Conservation (phyloP, 1,139 yeast species). For the Diutina sp. region DNA sequence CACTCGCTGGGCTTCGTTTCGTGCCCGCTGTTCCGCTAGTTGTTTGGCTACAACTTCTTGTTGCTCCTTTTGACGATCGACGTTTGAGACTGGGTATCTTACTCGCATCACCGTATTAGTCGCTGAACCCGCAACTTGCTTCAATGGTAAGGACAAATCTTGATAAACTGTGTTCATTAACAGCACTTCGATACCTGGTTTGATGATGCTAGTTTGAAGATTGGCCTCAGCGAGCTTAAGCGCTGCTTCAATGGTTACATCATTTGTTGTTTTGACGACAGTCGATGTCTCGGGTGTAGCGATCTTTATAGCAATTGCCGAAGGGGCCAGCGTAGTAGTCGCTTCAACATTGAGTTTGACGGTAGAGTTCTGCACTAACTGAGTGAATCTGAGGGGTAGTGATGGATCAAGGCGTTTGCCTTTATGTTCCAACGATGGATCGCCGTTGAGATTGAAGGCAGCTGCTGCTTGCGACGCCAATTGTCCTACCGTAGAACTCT, state of each 20-base stretch:
- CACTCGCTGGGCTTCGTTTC: neutral
- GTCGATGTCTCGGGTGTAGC: neutral
- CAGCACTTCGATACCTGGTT: neutral
- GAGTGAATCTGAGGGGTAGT: neutral
- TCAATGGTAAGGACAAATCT: neutral
- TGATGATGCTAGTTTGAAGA: neutral
- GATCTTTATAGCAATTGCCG: neutral
- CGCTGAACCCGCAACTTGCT: neutral
- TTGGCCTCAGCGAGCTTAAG: neutral
- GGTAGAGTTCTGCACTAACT: neutral
- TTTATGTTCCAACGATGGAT: neutral
- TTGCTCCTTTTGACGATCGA: neutral
- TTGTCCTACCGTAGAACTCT: neutral
- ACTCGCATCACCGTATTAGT: neutral
- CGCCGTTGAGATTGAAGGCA: neutral
- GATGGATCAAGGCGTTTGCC: neutral
- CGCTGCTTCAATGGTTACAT: neutral
- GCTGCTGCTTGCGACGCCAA: neutral
- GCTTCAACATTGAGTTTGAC: neutral
- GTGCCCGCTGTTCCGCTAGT: neutral
- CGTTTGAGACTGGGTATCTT: neutral
- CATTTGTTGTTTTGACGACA: neutral
- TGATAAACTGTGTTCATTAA: neutral
- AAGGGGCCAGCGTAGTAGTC: neutral
- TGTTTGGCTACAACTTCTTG: neutral